These are phyloP conservation scores for Microstegium vimineum DNA, from an alignment of 176 grass and related monocot species.

Conservation along the genomic window DNA sequence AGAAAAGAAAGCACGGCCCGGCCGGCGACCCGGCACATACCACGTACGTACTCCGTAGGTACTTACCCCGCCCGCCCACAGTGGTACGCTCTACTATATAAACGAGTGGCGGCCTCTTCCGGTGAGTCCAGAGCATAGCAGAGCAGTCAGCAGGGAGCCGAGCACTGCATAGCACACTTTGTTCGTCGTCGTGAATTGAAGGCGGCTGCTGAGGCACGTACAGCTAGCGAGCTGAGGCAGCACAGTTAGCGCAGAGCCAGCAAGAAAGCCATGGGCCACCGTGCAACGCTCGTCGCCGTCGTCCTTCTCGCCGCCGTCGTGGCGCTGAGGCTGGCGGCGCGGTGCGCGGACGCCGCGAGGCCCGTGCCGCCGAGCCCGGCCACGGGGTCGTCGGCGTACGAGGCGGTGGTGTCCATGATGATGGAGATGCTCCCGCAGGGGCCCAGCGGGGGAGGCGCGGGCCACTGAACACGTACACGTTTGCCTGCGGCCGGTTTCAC, in stretches of 20 bases:
- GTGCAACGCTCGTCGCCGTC: neutral
- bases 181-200: neutral
- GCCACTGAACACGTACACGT: slow-evolving; percentile 23
- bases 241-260: neutral
- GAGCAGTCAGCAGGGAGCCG: no score
- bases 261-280: neutral
- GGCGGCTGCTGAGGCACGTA: neutral
- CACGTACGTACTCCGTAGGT: neutral
- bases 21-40: neutral
- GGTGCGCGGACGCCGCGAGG: slow-evolving; percentile 25
- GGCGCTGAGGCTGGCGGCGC: neutral
- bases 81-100: neutral
- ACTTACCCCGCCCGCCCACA: no score
- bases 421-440: slow-evolving; percentile 49
- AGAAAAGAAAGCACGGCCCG: neutral
- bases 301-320: neutral
- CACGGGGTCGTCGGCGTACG: slow-evolving; percentile 10
- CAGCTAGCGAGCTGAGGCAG: no score
- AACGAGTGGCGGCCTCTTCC: neutral
- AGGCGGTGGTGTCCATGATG: slow-evolving; percentile 18
- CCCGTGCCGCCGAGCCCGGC: slow-evolving; percentile 37
- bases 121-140: neutral
- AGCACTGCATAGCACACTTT: neutral
- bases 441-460: slow-evolving; percentile 29
- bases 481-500: neutral